phyloP scores from a whole-genome alignment of 805 yeast genomes.

The Ogataea glucozyma region DNA sequence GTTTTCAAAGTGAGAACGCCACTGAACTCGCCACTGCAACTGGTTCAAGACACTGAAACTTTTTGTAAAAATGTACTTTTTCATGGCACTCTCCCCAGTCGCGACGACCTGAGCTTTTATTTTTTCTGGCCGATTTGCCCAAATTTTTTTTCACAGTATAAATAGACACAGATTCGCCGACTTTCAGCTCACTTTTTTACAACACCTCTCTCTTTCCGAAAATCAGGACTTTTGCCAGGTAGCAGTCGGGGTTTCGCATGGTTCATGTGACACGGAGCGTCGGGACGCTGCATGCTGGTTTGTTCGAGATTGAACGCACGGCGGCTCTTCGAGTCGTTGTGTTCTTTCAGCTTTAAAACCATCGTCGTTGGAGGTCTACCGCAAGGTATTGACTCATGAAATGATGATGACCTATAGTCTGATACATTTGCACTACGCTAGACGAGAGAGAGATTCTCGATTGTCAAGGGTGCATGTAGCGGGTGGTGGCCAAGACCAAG shows the following conservation, averaged over 20 bases:
- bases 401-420: slow-evolving; percentile 93
- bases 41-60: too few species aligned
- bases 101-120: not conserved
- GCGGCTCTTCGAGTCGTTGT: not conserved
- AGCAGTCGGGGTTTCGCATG: slow-evolving; percentile 13
- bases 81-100: not conserved
- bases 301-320: slow-evolving; percentile 18
- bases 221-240: slow-evolving; percentile 16
- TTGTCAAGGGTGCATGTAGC: not conserved
- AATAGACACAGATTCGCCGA: not conserved
- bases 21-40: too few species aligned
- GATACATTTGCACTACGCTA: slow-evolving; percentile 55
- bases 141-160: not conserved
- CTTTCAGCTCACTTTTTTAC: not conserved
- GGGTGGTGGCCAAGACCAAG: not conserved
- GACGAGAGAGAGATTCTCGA: not conserved
- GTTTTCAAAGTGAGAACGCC: too few species aligned
- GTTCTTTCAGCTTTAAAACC: slow-evolving; percentile 82
- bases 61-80: too few species aligned
- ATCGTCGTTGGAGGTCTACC: slow-evolving; percentile 96
- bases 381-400: slow-evolving; percentile 74
- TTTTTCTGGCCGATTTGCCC: not conserved
- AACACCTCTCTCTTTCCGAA: not conserved
- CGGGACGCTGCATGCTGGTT: slow-evolving; percentile 28
- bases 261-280: slow-evolving; percentile 4